Evolutionary conservation across 441 rosid species (phyloP).

Genomic region (Jatropha podagrica): DNA sequence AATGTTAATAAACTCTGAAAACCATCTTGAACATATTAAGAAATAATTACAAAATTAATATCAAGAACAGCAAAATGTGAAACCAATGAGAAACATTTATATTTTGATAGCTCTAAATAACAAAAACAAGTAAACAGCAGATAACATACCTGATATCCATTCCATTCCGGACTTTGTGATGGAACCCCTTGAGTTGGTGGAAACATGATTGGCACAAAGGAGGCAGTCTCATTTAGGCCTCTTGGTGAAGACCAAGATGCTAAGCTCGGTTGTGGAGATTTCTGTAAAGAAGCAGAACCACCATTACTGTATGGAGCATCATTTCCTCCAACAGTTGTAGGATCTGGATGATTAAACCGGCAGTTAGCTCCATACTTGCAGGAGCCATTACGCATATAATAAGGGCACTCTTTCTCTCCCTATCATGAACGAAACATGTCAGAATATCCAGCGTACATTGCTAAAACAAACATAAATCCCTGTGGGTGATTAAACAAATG

Average conservation of each 20-base stretch:
- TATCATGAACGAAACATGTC: constrained; percentile 27
- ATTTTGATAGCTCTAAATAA: constrained; percentile 5
- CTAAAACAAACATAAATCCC: background rate
- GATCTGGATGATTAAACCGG: constrained; percentile 93
- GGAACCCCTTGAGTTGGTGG: constrained; percentile 58
- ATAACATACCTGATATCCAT: constrained; percentile 69
- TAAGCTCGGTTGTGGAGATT: constrained; percentile 47
- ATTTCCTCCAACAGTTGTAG: constrained; percentile 48
- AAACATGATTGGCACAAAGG: constrained; percentile 60
- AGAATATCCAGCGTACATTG: constrained; percentile 16
- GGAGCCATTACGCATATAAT: constrained; percentile 92
- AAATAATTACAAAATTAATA: background rate
- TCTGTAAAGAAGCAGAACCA: constrained; percentile 49
- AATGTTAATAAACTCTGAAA: background rate
- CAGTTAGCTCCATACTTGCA: constrained; percentile 88
- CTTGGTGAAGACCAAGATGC: constrained; percentile 72
- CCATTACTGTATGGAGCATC: constrained; percentile 57
- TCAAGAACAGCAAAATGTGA: background rate
- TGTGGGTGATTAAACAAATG: background rate
- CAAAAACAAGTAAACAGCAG: background rate
- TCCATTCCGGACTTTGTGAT: constrained; percentile 68
- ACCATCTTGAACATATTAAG: background rate
- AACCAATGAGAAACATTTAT: background rate
- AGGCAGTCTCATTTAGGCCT: constrained; percentile 45
- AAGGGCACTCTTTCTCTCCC: constrained; percentile 88